Conservation (phyloP, 345 rosid species). For the Gossypium mustelinum region DNA sequence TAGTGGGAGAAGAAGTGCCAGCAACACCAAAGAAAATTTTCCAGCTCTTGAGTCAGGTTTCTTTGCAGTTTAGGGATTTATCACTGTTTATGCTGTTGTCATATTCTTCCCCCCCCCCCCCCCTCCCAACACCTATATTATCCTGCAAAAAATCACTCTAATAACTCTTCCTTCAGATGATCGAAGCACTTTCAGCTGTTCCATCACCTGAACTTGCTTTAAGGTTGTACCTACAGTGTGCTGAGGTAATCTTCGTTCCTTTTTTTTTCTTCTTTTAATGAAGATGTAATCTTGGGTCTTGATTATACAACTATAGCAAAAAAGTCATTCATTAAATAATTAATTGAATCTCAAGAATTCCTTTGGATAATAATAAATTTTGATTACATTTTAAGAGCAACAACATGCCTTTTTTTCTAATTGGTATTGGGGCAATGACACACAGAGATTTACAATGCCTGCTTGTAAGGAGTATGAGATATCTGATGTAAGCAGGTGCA, state of each 20-base stretch:
- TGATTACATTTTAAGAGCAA: neutral
- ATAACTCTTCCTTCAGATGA: conserved; percentile 40
- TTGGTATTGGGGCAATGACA: neutral
- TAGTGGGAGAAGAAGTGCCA: conserved; percentile 55
- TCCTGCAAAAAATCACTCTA: neutral
- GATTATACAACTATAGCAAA: neutral
- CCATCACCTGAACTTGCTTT: conserved; percentile 82
- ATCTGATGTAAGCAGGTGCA: neutral
- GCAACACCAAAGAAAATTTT: conserved; percentile 65
- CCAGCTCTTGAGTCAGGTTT: conserved; percentile 78
- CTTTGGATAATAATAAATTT: neutral
- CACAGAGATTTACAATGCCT: neutral
- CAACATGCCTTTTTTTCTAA: neutral
- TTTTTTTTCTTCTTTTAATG: too few species aligned
- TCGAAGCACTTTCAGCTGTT: conserved; percentile 62
- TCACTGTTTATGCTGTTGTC: neutral
- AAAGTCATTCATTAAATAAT: neutral
- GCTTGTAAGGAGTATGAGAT: neutral
- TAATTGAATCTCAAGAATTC: neutral
- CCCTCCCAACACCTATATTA: neutral
- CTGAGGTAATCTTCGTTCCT: conserved; percentile 55
- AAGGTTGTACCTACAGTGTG: conserved; percentile 77
- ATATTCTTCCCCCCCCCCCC: neutral
- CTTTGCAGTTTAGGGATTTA: conserved; percentile 1
- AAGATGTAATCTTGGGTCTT: neutral